A percentile compares a stretch with the other conserved stretches of the same genome.
Conservation (phyloP, 2,329 filamentous ascomycete genomes). For the Thelonectria olida region DNA sequence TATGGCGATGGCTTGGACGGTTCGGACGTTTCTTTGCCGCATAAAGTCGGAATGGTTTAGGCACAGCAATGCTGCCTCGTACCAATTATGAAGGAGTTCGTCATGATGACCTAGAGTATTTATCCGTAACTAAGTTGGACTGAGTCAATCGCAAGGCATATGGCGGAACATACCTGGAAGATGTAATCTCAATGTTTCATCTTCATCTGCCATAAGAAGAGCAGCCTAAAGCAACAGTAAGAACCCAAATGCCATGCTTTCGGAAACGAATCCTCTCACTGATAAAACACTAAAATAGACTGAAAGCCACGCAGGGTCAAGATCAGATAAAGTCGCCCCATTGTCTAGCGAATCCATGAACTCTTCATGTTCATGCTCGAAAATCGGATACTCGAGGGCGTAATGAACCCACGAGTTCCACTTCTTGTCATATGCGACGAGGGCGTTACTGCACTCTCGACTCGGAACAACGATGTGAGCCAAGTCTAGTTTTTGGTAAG, state of each 20-base stretch:
- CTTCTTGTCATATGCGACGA: constrained; percentile 18
- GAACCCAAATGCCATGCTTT: too few species aligned
- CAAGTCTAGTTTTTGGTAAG: neutral
- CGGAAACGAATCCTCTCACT: too few species aligned
- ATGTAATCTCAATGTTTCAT: neutral
- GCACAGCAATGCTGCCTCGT: constrained; percentile 20
- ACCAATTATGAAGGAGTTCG: constrained; percentile 14
- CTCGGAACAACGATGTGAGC: constrained; percentile 12
- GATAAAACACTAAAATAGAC: constrained; percentile 25
- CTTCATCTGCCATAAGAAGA: constrained; percentile 22
- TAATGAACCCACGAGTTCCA: constrained; percentile 28
- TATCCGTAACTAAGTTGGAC: neutral
- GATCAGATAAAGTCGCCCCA: neutral
- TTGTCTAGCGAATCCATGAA: constrained; percentile 12
- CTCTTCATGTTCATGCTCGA: constrained; percentile 10
- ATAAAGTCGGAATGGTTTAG: constrained; percentile 14
- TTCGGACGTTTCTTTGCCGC: constrained; percentile 1
- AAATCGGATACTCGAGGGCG: constrained; percentile 22
- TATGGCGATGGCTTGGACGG: constrained; percentile 20
- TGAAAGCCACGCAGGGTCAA: constrained; percentile 17
- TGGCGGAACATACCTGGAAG: neutral
- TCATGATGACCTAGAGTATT: neutral
- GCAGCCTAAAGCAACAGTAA: constrained; percentile 18
- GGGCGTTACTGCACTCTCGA: constrained; percentile 11
- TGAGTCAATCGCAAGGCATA: too few species aligned